These are phyloP conservation scores for Erodium texanum DNA, from an alignment of 441 rosid species.

Conservation along the genomic window DNA sequence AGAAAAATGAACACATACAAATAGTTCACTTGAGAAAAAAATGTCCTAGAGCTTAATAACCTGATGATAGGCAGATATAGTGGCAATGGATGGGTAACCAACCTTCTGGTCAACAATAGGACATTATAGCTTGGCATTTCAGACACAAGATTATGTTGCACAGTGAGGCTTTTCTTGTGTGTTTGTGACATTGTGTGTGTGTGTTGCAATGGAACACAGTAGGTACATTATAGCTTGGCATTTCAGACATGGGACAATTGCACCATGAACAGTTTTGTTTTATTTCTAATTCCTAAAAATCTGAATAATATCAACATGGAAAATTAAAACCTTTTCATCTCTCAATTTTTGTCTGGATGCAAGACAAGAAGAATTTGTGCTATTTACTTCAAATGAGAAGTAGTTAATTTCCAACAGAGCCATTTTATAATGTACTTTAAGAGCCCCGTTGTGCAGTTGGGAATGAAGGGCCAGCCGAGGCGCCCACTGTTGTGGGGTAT, in stretches of 20 bases:
- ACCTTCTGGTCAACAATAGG: background rate
- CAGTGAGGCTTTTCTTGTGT: background rate
- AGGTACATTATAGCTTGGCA: background rate
- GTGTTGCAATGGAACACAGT: background rate
- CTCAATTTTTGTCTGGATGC: background rate
- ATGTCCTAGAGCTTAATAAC: background rate
- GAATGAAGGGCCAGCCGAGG: background rate
- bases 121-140: too few species aligned
- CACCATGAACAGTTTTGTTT: background rate
- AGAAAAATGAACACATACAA: background rate
- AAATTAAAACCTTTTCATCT: background rate
- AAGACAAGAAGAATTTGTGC: background rate
- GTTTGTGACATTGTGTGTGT: background rate
- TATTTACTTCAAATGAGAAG: background rate
- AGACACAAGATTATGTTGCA: background rate
- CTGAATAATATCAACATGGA: background rate
- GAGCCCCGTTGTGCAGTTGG: background rate
- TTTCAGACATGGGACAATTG: background rate
- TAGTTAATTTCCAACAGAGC: background rate
- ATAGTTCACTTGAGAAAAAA: background rate
- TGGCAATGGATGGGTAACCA: slow-evolving; percentile 4
- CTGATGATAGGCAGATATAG: background rate
- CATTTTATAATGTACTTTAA: background rate
- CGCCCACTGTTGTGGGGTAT: background rate
- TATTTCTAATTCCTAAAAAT: background rate